A percentile compares a stretch with the other conserved stretches of the same genome.
Evolutionary conservation across 805 yeast species (phyloP).

Genomic region (Nakazawaea wickerhamii): DNA sequence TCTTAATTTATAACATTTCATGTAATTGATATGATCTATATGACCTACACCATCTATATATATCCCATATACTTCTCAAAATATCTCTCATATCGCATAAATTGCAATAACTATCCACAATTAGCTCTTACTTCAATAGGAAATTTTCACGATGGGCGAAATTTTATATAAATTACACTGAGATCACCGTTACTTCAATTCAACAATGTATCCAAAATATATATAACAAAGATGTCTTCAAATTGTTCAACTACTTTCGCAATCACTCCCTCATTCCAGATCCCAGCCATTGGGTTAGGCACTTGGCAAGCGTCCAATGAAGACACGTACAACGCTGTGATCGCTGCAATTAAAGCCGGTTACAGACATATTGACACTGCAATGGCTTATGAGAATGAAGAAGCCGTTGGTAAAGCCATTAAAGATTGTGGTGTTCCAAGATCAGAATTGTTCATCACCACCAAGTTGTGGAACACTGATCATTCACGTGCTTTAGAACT

Average conservation of each 20-base stretch:
- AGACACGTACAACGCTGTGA: conserved; percentile 41
- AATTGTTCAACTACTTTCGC: conserved; percentile 20
- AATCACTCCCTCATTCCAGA: conserved; percentile 50
- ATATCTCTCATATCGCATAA: no score
- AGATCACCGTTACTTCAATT: background rate
- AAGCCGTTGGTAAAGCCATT: conserved; percentile 52
- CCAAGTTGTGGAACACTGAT: conserved; percentile 59
- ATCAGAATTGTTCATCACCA: conserved; percentile 61
- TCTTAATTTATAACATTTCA: no score
- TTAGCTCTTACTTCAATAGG: no score
- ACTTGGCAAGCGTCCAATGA: conserved; percentile 60
- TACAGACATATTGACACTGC: conserved; percentile 81
- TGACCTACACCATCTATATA: no score
- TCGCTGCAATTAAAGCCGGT: conserved; percentile 57
- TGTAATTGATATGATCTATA: no score
- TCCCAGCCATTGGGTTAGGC: conserved; percentile 71
- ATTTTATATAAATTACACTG: background rate
- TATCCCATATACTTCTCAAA: no score
- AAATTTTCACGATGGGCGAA: no score
- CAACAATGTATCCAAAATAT: background rate
- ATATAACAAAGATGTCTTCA: background rate
- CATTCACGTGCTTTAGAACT: conserved; percentile 48
- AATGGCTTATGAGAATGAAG: conserved; percentile 62
- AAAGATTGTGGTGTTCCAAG: conserved; percentile 58
- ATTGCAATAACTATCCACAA: no score